Base-by-base conservation (phyloP, 2,329 filamentous ascomycete species). In the Botrytis deweyae region DNA sequence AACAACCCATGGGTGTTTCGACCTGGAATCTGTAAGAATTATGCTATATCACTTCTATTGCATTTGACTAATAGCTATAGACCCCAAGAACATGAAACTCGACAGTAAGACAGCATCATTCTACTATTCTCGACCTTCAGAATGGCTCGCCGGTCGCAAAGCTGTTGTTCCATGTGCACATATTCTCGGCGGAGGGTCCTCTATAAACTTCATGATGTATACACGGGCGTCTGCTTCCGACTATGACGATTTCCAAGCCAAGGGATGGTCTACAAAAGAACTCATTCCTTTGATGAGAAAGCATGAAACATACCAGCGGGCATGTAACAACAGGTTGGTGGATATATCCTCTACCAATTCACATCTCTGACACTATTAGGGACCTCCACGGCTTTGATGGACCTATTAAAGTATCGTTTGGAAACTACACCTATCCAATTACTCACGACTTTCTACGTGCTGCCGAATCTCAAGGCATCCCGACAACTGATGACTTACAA, bases 371-470 rank as follows among this genome's bases (percentile, higher is more conserved):
- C 52, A 20, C 8, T 36, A 10, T 33, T 77, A 87, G 87, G 75
- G 90, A 92, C 16, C 81, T 92, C 36, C 93, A 95, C 79, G 93
- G 93, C 1, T 93, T 91, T 73, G 91, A 93, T 49, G 92, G 93
- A 0, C 93, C 93, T 0, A 84, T 91, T 38, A 83, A 88, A 36
- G 80, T 91, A 58, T 94, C 91, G 0, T 94, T 94, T 76, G 91
- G 75, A 67, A 79, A 78, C 46, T 75, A 85, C 82, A 92, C 90
- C 7, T 95, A 95, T 78, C 92, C 92, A 1, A 90, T 95, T 82
- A 93, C 92, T 86, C 90, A 94, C 70, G 92, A 95, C 82, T 94
- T 94, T 85, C 84, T 94, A 55, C 86, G 91, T 33, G 91, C 91
- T 25, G 85, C 88, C 4, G 91, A 94, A 79, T 91, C 90, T 0